A percentile compares a stretch with the other conserved stretches of the same genome.
Conservation (phyloP, 2,329 filamentous ascomycete species). For the Fusarium odoratissimum region DNA sequence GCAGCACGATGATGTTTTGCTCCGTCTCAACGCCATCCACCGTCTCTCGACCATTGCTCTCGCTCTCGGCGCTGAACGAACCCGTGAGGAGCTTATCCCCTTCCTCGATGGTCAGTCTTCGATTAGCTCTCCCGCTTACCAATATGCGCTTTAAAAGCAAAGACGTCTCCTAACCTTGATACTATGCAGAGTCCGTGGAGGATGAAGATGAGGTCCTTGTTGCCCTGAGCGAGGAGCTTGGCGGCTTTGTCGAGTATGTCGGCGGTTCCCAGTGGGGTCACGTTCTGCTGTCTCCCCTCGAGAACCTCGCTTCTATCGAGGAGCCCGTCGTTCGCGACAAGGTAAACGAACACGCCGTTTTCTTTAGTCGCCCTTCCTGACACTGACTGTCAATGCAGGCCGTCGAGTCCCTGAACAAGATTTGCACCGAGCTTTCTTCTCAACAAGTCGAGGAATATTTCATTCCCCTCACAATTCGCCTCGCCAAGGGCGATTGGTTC, state of each 20-base stretch:
- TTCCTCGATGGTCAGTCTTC: conserved; percentile 90
- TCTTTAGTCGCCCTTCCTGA: not conserved
- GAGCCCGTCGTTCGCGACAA: conserved; percentile 98
- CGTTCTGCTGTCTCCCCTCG: conserved; percentile 94
- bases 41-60: conserved; percentile 98
- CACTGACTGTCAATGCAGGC: conserved; percentile 67
- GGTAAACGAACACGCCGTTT: conserved; percentile 63
- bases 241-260: conserved; percentile 97
- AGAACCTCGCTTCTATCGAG: conserved; percentile 98
- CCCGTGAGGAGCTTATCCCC: conserved; percentile 97
- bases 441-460: conserved; percentile 97
- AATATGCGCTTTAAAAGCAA: conserved; percentile 23
- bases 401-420: conserved; percentile 99
- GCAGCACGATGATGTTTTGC: conserved; percentile 97
- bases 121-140: conserved; percentile 35
- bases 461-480: conserved; percentile 92
- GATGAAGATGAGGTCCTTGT: conserved; percentile 99
- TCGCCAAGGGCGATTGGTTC: conserved; percentile 99
- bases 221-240: conserved; percentile 95
- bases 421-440: conserved; percentile 90
- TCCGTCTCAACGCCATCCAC: conserved; percentile 98
- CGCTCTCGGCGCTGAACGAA: conserved; percentile 93
- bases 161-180: conserved; percentile 34
- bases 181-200: conserved; percentile 87
- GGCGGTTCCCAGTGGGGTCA: conserved; percentile 94